Evolutionary conservation across 2,329 filamentous ascomycete species (phyloP), one percentile per base, ranked within the genome.

Genomic region (Emergomyces pasteurianus): DNA sequence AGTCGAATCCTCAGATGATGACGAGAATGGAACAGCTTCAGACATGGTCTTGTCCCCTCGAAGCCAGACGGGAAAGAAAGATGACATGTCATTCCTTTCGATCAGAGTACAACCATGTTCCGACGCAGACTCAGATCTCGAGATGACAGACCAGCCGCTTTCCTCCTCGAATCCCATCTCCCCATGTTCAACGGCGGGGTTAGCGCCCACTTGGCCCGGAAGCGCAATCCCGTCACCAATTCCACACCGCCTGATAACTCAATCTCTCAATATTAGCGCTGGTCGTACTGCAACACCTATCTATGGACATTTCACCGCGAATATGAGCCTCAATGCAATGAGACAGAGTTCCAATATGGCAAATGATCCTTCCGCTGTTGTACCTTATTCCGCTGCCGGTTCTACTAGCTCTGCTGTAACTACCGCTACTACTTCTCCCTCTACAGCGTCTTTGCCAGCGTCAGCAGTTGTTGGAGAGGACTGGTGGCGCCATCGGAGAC

Each of bases 1-100:
- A 0, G 67, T 66, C 21, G 72, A 76, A 42, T 73, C 73, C 1
- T 74, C 71, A 10, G 71, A 73, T 28, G 70, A 75, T 31, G 72
- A 75, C 31, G 68, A 59, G 8, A 40, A 54, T 50, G 47, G 36
- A 23, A 34, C 18, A 9, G 28, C 40, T 8, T 59, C 36, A 14
- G 47, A 53, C 28, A 61, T 34, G 26, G 31, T 28, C 14, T 12
- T 55, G 31, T 52, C 28, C 5, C 43, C 59, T 42, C 53, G 52
- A 31, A 26, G 36, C 52, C 59, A 52, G 31, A 23, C 16, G 43
- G 28, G n/a, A 6, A 57, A 34, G 21, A 59, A 53, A 23, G 38
- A 36, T 36, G 43, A 53, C 21, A 34, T 55, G n/a, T 34, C 58
- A 26, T 63, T 58, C 52, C 61, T 46, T 36, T 43, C 56, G 34